These are phyloP conservation scores for Jaminaea rosea DNA, from an alignment of 1,284 basidiomycete genomes.

Conservation along the genomic window DNA sequence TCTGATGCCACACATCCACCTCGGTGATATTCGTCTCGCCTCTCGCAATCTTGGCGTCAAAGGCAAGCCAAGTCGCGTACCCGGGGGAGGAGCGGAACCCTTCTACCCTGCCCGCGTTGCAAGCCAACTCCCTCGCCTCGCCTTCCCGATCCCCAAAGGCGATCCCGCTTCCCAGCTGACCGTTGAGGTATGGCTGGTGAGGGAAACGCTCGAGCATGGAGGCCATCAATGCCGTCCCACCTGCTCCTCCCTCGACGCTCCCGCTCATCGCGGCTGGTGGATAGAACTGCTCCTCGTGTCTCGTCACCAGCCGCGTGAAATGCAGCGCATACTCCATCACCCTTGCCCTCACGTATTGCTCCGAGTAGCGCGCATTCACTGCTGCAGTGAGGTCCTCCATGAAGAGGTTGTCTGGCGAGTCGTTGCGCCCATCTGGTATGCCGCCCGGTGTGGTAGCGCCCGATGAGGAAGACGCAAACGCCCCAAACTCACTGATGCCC, in stretches of 20 bases:
- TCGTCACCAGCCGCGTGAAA: conserved; percentile 67
- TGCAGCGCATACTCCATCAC: conserved; percentile 67
- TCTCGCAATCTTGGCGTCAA: too few relatives aligned
- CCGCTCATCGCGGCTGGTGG: conserved; percentile 59
- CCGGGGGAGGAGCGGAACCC: conserved; percentile 65
- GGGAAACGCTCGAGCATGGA: conserved; percentile 64
- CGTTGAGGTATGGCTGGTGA: conserved; percentile 49
- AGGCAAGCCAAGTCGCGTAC: conserved; percentile 57
- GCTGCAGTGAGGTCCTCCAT: conserved; percentile 75
- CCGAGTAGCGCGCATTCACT: conserved; percentile 66
- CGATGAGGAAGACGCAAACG: not conserved
- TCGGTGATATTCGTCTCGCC: conserved; percentile 54
- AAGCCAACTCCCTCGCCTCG: conserved; percentile 57
- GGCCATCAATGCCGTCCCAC: too few relatives aligned
- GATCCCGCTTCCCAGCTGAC: conserved; percentile 59
- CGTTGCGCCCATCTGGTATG: conserved; percentile 31
- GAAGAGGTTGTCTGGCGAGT: conserved; percentile 66
- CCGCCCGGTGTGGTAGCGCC: not conserved
- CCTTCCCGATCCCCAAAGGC: conserved; percentile 60
- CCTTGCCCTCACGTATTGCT: conserved; percentile 65
- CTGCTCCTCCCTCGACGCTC: too few relatives aligned
- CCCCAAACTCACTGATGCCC: conserved; percentile 4
- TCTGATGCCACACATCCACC: conserved; percentile 66
- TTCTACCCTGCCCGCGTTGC: conserved; percentile 67
- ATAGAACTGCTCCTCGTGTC: conserved; percentile 65